Evolutionary conservation across 2,329 filamentous ascomycete species (phyloP).

Genomic region (Claviceps pusilla): DNA sequence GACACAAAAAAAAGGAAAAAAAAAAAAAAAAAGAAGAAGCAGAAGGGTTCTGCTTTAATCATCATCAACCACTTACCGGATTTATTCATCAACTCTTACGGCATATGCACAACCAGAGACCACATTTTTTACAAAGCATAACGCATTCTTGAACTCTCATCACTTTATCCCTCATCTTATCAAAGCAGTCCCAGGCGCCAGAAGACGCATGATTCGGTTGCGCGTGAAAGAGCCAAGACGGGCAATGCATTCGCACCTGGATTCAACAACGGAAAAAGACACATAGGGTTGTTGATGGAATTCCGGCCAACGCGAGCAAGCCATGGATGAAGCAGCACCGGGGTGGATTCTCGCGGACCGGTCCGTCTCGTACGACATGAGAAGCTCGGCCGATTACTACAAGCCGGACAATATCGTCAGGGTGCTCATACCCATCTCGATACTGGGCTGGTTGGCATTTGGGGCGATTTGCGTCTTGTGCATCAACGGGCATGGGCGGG

Average conservation of each 20-base stretch:
- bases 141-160: background rate
- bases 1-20: background rate
- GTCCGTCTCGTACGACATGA: background rate
- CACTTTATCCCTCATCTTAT: background rate
- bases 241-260: background rate
- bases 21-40: background rate
- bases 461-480: slow-evolving; percentile 18
- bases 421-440: slow-evolving; percentile 12
- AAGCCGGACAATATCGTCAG: background rate
- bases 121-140: background rate
- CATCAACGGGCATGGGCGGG: slow-evolving; percentile 16
- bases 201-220: background rate
- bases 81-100: background rate
- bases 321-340: background rate
- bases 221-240: background rate
- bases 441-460: slow-evolving; percentile 16
- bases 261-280: background rate
- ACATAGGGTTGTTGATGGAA: no score
- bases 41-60: background rate
- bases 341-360: background rate
- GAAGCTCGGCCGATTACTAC: background rate
- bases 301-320: background rate
- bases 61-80: background rate
- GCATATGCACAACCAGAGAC: background rate
- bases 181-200: background rate